These are phyloP conservation scores for Cornus controversa DNA, from an alignment of 148 eudicot genomes.

Conservation along the genomic window DNA sequence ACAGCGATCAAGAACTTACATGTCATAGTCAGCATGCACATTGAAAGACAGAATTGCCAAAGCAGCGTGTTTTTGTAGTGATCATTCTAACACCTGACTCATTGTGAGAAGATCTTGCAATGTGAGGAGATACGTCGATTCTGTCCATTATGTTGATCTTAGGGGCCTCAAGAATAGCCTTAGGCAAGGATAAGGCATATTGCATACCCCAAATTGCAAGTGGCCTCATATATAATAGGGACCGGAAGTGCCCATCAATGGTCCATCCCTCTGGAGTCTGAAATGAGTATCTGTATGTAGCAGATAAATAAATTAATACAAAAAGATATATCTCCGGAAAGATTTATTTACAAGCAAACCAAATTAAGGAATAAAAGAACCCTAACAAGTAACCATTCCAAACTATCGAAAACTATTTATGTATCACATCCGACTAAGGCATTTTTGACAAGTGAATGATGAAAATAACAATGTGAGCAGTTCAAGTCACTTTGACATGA, in stretches of 20 bases:
- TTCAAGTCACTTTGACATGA: no score
- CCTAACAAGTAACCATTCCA: no score
- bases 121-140: conserved; percentile 35
- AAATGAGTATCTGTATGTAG: conserved; percentile 49
- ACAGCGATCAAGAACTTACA: conserved; percentile 4
- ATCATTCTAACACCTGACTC: conserved; percentile 55
- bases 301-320: neutral
- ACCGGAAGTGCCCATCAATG: conserved; percentile 43
- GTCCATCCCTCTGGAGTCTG: conserved; percentile 58
- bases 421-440: no score
- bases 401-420: no score
- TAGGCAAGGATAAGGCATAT: conserved; percentile 75
- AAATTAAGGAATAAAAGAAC: no score
- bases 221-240: conserved; percentile 53
- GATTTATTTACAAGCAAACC: neutral
- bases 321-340: neutral
- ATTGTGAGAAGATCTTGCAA: conserved; percentile 26
- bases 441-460: no score
- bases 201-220: conserved; percentile 56
- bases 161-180: conserved; percentile 76
- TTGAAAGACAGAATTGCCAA: conserved; percentile 60
- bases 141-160: conserved; percentile 72
- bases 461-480: no score
- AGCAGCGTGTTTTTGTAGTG: conserved; percentile 54
- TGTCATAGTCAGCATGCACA: conserved; percentile 58